Percentiles rank a stretch among this genome's conserved stretches.
Conservation (phyloP, 2,329 filamentous ascomycete species). For the Penicillium sp. region DNA sequence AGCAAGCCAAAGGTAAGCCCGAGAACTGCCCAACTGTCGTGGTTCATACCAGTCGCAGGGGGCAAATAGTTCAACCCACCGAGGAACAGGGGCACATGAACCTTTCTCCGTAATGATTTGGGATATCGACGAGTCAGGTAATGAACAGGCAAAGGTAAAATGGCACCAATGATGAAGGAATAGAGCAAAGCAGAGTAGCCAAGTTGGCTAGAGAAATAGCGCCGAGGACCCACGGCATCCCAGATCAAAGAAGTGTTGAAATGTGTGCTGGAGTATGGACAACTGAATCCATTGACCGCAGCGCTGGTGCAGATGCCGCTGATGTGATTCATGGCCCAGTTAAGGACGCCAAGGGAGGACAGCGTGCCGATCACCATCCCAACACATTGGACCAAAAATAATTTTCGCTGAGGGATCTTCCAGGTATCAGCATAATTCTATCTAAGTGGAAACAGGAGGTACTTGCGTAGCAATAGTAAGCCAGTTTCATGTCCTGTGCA, state of each 20-base stretch:
- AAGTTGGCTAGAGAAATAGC: conserved; percentile 61
- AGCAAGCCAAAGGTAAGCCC: conserved; percentile 64
- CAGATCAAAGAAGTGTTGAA: conserved; percentile 69
- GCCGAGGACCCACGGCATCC: conserved; percentile 66
- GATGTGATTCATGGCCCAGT: conserved; percentile 48
- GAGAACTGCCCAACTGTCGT: conserved; percentile 65
- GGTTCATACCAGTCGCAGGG: conserved; percentile 66
- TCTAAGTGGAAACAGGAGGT: not conserved
- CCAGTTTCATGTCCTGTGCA: conserved; percentile 31
- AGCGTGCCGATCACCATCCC: conserved; percentile 49
- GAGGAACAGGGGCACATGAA: conserved; percentile 64
- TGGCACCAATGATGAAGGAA: conserved; percentile 66
- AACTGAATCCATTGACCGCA: conserved; percentile 57
- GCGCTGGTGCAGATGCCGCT: conserved; percentile 52
- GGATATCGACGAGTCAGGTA: conserved; percentile 58
- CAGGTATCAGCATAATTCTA: conserved; percentile 26
- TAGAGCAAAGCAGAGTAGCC: conserved; percentile 63
- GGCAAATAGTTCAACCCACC: conserved; percentile 62
- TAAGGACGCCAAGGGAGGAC: conserved; percentile 46
- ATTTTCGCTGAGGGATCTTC: conserved; percentile 44
- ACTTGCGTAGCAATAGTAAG: conserved; percentile 25
- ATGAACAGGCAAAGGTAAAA: conserved; percentile 59
- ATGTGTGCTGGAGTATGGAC: conserved; percentile 55
- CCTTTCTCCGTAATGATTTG: conserved; percentile 60
- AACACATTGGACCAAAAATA: conserved; percentile 50